phyloP scores from a whole-genome alignment of 768 basidiomycete genomes.

The Leccinum rimulosum region DNA sequence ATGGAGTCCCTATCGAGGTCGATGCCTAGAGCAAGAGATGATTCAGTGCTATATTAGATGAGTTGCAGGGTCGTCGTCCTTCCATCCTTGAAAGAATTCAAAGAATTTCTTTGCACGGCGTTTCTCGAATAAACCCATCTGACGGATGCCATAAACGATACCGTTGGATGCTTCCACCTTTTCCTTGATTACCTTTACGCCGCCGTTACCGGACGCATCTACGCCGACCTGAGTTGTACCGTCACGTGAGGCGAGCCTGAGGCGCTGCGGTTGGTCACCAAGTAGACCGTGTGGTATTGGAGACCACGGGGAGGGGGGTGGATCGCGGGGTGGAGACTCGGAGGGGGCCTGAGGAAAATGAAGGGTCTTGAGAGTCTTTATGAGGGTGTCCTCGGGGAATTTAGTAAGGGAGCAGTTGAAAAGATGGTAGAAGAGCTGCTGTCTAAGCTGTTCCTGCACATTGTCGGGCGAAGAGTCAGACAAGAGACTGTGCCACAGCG shows the following conservation, averaged over 20 bases:
- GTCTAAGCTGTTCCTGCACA: conserved; percentile 77
- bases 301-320: conserved; percentile 82
- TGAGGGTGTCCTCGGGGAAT: conserved; percentile 39
- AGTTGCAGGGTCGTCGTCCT: conserved; percentile 90
- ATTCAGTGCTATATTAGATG: conserved; percentile 59
- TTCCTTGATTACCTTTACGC: conserved; percentile 59
- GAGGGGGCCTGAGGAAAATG: conserved; percentile 43
- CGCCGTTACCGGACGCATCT: conserved; percentile 77
- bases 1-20: conserved; percentile 89
- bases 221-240: conserved; percentile 60
- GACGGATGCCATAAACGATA: conserved; percentile 72
- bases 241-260: conserved; percentile 59
- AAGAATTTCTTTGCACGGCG: conserved; percentile 98
- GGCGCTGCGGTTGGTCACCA: conserved; percentile 75
- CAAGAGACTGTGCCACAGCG: conserved; percentile 33
- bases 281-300: conserved; percentile 80
- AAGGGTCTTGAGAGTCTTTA: conserved; percentile 41
- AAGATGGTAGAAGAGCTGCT: conserved; percentile 92
- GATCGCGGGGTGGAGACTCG: conserved; percentile 63
- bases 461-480: conserved; percentile 60
- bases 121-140: conserved; percentile 99
- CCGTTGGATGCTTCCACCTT: conserved; percentile 68
- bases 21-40: conserved; percentile 51
- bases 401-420: conserved; percentile 72
- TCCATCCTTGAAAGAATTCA: conserved; percentile 93